Evolutionary conservation across 495 filamentous ascomycete genomes (phyloP).

Genomic region (Corynascus novoguineensis): DNA sequence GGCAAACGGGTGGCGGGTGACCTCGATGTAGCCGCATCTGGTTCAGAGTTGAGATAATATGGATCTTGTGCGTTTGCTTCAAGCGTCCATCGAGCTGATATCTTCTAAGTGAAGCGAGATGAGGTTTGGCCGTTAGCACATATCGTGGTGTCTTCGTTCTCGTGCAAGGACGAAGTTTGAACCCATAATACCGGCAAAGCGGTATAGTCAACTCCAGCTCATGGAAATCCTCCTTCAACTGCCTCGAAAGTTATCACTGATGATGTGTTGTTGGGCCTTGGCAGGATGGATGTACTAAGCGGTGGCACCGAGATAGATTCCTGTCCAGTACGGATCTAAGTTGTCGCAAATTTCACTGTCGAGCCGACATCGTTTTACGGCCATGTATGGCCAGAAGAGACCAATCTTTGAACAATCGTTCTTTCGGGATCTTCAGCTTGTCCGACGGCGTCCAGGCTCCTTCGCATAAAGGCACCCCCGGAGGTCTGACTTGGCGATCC

Average conservation of each 20-base stretch:
- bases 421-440: neutral
- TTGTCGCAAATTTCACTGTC: no score
- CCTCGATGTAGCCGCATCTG: neutral
- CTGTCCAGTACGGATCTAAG: no score
- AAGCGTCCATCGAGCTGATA: slow-evolving; percentile 14
- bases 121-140: slow-evolving; percentile 15
- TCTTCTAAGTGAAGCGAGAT: slow-evolving; percentile 37
- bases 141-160: slow-evolving; percentile 31
- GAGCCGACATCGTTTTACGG: no score
- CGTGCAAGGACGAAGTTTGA: slow-evolving; percentile 9
- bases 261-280: no score
- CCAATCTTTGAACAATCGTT: neutral
- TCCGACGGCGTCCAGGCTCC: neutral
- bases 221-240: no score
- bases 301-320: no score
- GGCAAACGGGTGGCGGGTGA: neutral
- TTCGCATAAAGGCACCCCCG: slow-evolving; percentile 21
- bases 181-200: slow-evolving; percentile 20
- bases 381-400: neutral
- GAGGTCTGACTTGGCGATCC: slow-evolving; percentile 18
- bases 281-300: no score
- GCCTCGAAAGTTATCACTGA: no score
- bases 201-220: no score
- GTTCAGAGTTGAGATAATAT: neutral
- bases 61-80: neutral